Base-by-base conservation (phyloP, 306 rosid genomes). In the Fagus crenata region DNA sequence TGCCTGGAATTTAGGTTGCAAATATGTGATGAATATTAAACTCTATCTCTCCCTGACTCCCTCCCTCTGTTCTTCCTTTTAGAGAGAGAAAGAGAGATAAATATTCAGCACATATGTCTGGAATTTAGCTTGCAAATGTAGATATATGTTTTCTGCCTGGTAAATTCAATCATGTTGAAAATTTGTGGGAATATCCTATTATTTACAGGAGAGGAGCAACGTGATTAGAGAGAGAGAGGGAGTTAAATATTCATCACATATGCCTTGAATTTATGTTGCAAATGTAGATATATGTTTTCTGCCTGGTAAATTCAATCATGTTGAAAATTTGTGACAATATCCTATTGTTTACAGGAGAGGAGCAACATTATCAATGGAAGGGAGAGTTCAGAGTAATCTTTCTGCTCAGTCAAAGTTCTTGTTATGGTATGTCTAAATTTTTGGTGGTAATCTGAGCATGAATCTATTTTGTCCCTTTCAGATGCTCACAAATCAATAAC, bases 351-450 rank as follows among this genome's bases (percentile, higher is more conserved):
- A 70, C 92, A 89, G 93, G 91, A 83, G 81, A 85, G 37, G 61
- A 77, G 84, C 87, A 87, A 83, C 81, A 69, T 75, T 74, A 75
- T 78, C 39, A 53, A 69, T 67, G 85, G 86, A 77, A 84, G 75
- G 84, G 86, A 86, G 84, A 84, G 79, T 83, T 86, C 91, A 75
- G 84, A 78, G 97, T 90, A 92, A 81, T 43, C 71, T 59, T 80
- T 77, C 73, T 69, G 53, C 75, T 77, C 31, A 56, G 33, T 64
- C 53, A 73, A 40, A 53, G 43, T 65, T 80, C 22, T 76, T 73
- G 7, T 69, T 35, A 32, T 59, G 41, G 58, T 64, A 63, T 51
- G 59, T 58, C 54, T 54, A 77, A 43, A 72, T 75, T 61, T 71
- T 15, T 15, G 78, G 69, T 67, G 55, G 74, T 67, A 13, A 54